Percentiles rank a stretch among this genome's conserved stretches.
Evolutionary conservation across 2,329 filamentous ascomycete genomes (phyloP).

Genomic region (Apiospora aurea): DNA sequence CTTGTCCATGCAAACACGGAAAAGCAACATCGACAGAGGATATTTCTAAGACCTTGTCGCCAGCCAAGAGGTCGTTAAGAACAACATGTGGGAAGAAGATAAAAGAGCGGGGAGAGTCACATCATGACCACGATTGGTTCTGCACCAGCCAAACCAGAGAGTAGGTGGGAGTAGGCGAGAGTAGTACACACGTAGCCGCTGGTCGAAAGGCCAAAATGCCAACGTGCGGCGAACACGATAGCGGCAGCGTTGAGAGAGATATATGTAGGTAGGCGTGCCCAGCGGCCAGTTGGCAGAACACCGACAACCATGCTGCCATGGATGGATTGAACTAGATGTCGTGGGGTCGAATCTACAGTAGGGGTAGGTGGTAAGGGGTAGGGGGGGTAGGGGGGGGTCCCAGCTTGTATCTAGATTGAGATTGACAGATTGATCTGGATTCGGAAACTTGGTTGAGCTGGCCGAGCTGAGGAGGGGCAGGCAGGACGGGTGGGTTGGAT

Average conservation of each 20-base stretch:
- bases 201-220: neutral
- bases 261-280: neutral
- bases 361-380: too few species aligned
- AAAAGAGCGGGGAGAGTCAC: neutral
- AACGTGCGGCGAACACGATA: neutral
- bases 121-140: neutral
- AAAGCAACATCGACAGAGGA: neutral
- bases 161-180: neutral
- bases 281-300: neutral
- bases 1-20: neutral
- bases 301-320: neutral
- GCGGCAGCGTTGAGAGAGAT: neutral
- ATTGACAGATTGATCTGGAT: slow-evolving; percentile 1
- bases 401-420: neutral
- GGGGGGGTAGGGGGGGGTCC: neutral
- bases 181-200: neutral
- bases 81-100: neutral
- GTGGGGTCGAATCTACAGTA: slow-evolving; percentile 8
- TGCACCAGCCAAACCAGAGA: neutral
- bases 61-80: neutral
- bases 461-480: neutral
- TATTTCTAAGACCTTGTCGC: neutral
- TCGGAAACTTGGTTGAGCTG: slow-evolving; percentile 8
- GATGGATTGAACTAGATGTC: neutral
- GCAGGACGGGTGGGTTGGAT: neutral